phyloP scores from a whole-genome alignment of 768 basidiomycete genomes.

The Mycena galericulata region DNA sequence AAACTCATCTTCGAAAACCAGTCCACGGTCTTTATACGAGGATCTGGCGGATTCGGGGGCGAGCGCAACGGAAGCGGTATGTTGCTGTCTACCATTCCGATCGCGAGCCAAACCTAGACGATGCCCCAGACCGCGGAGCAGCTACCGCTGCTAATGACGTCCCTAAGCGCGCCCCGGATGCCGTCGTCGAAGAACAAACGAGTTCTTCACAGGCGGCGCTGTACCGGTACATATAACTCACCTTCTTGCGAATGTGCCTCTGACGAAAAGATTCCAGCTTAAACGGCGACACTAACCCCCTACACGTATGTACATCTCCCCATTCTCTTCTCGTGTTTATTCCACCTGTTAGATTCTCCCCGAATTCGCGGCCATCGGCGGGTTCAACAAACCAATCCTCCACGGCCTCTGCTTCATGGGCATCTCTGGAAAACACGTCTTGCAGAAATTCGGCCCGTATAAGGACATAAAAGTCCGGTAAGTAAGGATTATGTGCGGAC shows the following conservation, averaged over 20 bases:
- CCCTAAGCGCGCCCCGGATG: conserved; percentile 89
- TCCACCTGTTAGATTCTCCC: conserved; percentile 77
- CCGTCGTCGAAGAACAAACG: conserved; percentile 90
- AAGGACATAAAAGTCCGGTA: conserved; percentile 96
- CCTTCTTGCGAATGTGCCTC: conserved; percentile 7
- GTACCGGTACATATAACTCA: conserved; percentile 75
- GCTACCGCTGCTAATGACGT: conserved; percentile 85
- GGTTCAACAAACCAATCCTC: conserved; percentile 91
- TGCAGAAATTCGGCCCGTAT: conserved; percentile 87
- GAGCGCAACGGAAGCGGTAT: conserved; percentile 84
- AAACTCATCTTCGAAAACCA: conserved; percentile 92
- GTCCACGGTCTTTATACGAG: conserved; percentile 91
- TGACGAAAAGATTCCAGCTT: conserved; percentile 59
- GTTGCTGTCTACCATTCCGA: conserved; percentile 10
- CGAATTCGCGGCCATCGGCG: conserved; percentile 94
- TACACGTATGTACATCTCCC: conserved; percentile 71
- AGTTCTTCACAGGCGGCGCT: conserved; percentile 85
- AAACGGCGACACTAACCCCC: conserved; percentile 92
- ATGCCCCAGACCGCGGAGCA: conserved; percentile 81
- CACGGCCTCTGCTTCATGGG: conserved; percentile 95
- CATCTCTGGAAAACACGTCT: conserved; percentile 91
- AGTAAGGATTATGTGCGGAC: conserved; percentile 33
- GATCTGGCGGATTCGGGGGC: conserved; percentile 96
- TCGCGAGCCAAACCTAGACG: neutral
- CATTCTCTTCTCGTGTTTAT: neutral